These are phyloP conservation scores for Cladosporium sp. DNA, from an alignment of 2,329 filamentous ascomycete species.

Conservation along the genomic window DNA sequence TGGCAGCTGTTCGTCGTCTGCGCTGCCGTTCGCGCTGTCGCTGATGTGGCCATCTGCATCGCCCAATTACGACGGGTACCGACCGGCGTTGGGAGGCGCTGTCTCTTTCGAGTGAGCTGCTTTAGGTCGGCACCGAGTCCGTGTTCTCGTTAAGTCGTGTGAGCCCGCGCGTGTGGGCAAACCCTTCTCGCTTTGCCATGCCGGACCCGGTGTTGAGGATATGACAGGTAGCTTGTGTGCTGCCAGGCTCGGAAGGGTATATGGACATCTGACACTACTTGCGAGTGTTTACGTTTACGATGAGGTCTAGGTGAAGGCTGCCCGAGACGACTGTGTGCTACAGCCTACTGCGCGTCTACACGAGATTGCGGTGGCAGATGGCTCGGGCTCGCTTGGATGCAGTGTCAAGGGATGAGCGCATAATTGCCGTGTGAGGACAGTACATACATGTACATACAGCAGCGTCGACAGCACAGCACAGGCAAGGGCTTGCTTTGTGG, in stretches of 20 bases:
- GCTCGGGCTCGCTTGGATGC: slow-evolving; percentile 17
- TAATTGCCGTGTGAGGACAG: background rate
- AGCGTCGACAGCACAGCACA: background rate
- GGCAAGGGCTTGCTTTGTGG: slow-evolving; percentile 9
- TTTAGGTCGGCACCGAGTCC: slow-evolving; percentile 16
- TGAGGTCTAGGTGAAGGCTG: background rate
- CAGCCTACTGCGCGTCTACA: background rate
- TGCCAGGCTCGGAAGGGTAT: slow-evolving; percentile 1
- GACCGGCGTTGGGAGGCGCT: background rate
- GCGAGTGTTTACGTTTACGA: background rate
- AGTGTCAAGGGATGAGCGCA: slow-evolving; percentile 14
- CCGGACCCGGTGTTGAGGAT: slow-evolving; percentile 12
- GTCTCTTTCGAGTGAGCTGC: slow-evolving; percentile 13
- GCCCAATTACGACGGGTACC: slow-evolving; percentile 6
- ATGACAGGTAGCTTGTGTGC: slow-evolving; percentile 17
- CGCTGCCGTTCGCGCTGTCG: background rate
- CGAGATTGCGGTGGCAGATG: slow-evolving; percentile 4
- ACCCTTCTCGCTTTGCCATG: slow-evolving; percentile 6
- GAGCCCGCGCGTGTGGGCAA: slow-evolving; percentile 7
- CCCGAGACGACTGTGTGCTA: background rate
- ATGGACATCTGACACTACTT: slow-evolving; percentile 1
- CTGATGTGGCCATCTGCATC: background rate
- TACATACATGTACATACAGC: background rate
- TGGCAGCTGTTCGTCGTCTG: slow-evolving; percentile 1
- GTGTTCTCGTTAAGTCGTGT: background rate